Conservation (phyloP, 2,329 filamentous ascomycete genomes). For the Paramyrothecium sp. region DNA sequence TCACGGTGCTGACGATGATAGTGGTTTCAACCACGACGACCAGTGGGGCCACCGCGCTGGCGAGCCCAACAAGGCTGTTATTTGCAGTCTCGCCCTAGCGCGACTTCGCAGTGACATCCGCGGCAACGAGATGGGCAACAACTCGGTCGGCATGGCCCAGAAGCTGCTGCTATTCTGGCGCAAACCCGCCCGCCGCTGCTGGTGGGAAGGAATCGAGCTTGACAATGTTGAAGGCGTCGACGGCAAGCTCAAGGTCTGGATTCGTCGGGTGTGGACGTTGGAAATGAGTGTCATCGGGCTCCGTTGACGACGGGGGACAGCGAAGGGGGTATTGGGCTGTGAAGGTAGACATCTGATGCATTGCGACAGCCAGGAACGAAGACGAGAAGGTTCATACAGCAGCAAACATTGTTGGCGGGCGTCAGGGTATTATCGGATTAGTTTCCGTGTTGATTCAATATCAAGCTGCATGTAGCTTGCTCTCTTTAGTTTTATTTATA, state of each 20-base stretch:
- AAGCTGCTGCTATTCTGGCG: constrained; percentile 97
- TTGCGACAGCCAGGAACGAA: not conserved
- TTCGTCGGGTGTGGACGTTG: constrained; percentile 94
- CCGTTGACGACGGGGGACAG: constrained; percentile 42
- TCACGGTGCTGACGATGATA: constrained; percentile 31
- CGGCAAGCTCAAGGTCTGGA: constrained; percentile 96
- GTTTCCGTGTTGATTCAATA: not conserved
- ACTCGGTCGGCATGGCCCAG: constrained; percentile 94
- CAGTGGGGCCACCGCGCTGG: constrained; percentile 95
- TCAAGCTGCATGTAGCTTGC: not conserved
- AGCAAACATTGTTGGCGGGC: constrained; percentile 5
- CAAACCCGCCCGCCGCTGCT: constrained; percentile 92
- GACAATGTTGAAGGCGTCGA: constrained; percentile 86
- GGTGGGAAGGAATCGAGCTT: constrained; percentile 98
- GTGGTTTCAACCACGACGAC: constrained; percentile 95
- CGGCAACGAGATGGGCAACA: constrained; percentile 71
- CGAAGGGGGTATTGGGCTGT: too few species aligned
- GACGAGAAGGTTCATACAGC: not conserved
- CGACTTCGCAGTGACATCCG: constrained; percentile 90
- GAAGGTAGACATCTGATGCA: not conserved
- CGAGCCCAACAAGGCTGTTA: constrained; percentile 96
- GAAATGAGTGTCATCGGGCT: constrained; percentile 96
- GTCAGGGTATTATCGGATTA: constrained; percentile 5
- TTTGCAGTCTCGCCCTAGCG: constrained; percentile 92
- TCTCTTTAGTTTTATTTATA: constrained; percentile 5